A percentile compares a stretch with the other conserved stretches of the same genome.
phyloP scores from a whole-genome alignment of 805 yeast species.

The Brettanomyces bruxellensis region DNA sequence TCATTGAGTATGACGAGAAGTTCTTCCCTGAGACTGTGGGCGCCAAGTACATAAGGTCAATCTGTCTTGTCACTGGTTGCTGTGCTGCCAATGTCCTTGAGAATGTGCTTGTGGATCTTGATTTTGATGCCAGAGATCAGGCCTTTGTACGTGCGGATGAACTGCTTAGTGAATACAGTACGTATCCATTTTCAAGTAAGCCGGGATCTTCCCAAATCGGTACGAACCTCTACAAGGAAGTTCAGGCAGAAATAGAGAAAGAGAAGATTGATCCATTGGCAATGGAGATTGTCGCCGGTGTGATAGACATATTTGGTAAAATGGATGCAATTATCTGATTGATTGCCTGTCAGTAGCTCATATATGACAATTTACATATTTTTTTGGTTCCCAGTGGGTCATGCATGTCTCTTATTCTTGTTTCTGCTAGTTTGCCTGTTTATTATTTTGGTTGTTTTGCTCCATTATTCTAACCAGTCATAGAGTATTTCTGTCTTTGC shows the following conservation, averaged over 20 bases:
- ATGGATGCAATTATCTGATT: conserved; percentile 77
- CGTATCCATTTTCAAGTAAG: conserved; percentile 63
- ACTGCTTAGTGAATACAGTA: conserved; percentile 68
- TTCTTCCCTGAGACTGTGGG: conserved; percentile 64
- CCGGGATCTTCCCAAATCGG: conserved; percentile 61
- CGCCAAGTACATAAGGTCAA: conserved; percentile 64
- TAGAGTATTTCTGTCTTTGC: no score
- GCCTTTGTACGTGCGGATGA: conserved; percentile 96
- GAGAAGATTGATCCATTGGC: conserved; percentile 50
- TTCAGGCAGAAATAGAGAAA: conserved; percentile 41
- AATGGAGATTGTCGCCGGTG: conserved; percentile 89
- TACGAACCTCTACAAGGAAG: conserved; percentile 48
- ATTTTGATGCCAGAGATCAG: conserved; percentile 82
- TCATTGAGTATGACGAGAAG: conserved; percentile 41
- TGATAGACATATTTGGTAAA: conserved; percentile 78
- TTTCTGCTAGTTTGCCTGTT: neutral
- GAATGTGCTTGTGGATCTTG: conserved; percentile 66
- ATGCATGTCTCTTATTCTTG: neutral
- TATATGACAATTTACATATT: neutral
- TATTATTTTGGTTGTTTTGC: neutral
- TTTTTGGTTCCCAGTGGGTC: neutral
- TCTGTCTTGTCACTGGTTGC: conserved; percentile 78
- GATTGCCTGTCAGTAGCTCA: neutral
- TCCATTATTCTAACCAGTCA: no score
- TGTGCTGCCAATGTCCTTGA: conserved; percentile 96